Conservation (phyloP, 495 filamentous ascomycete species). For the Annulohypoxylon moriforme region DNA sequence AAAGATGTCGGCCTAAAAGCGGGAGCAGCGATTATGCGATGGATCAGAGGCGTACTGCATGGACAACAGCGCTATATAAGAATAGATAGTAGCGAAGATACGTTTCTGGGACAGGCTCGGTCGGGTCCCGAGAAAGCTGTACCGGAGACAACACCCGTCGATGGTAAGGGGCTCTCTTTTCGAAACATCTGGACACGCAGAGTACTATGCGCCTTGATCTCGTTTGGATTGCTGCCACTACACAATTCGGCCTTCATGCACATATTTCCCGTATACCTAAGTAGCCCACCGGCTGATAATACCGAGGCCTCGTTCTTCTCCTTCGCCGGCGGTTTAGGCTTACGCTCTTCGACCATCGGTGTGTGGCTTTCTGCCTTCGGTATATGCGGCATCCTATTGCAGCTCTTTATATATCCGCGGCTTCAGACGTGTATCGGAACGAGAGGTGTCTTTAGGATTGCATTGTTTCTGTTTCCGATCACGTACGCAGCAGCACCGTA, state of each 20-base stretch:
- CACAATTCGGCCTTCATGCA: slow-evolving; percentile 82
- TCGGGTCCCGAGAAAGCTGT: slow-evolving; percentile 46
- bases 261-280: slow-evolving; percentile 78
- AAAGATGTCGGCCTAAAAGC: slow-evolving; percentile 46
- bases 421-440: slow-evolving; percentile 71
- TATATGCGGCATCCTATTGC: slow-evolving; percentile 73
- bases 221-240: slow-evolving; percentile 74
- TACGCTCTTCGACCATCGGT: slow-evolving; percentile 75
- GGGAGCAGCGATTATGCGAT: slow-evolving; percentile 20
- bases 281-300: slow-evolving; percentile 68
- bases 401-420: slow-evolving; percentile 76
- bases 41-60: slow-evolving; percentile 48
- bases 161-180: slow-evolving; percentile 60
- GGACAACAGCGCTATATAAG: slow-evolving; percentile 28
- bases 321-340: slow-evolving; percentile 78
- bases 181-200: slow-evolving; percentile 71
- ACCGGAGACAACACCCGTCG: slow-evolving; percentile 29
- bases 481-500: slow-evolving; percentile 76
- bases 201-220: slow-evolving; percentile 69
- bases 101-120: slow-evolving; percentile 38
- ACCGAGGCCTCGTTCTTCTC: slow-evolving; percentile 63
- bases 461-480: slow-evolving; percentile 71
- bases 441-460: slow-evolving; percentile 66
- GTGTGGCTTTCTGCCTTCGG: slow-evolving; percentile 76
- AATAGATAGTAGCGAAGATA: slow-evolving; percentile 33